Percentiles rank a stretch among this genome's conserved stretches.
Evolutionary conservation across 1,284 basidiomycete species (phyloP).

Genomic region (Ganoderma leucocontextum): DNA sequence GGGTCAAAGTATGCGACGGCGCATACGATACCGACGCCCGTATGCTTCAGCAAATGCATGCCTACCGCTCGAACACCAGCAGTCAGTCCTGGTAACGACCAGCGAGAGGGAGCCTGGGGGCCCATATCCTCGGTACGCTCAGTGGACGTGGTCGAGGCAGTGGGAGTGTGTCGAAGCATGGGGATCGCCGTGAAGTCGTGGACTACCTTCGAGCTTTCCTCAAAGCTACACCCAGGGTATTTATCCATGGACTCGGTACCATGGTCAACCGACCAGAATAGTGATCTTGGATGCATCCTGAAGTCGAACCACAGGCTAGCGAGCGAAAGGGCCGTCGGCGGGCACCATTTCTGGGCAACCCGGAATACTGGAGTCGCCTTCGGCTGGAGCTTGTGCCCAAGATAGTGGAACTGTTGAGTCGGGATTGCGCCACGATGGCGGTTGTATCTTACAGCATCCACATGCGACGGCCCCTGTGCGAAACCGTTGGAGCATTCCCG

Average conservation of each 20-base stretch:
- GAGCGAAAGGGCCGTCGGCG: conserved; percentile 1
- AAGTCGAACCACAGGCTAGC: background rate
- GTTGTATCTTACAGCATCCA: conserved; percentile 3
- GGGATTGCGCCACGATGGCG: conserved; percentile 4
- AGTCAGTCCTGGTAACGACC: conserved; percentile 6
- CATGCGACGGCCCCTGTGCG: conserved; percentile 1
- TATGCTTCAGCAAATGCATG: conserved; percentile 53
- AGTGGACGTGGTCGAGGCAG: conserved; percentile 3
- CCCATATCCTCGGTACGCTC: background rate
- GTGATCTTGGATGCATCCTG: background rate
- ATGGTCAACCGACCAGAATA: background rate
- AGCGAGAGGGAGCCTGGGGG: conserved; percentile 1
- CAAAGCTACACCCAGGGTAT: conserved; percentile 3
- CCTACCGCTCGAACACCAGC: conserved; percentile 29
- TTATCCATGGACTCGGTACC: conserved; percentile 7
- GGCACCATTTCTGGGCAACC: background rate
- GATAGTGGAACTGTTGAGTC: conserved; percentile 10
- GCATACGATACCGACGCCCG: conserved; percentile 58
- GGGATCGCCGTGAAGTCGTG: conserved; percentile 1
- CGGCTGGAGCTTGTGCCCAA: conserved; percentile 6
- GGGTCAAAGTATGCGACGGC: conserved; percentile 65
- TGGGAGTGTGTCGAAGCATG: conserved; percentile 5
- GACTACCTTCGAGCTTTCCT: conserved; percentile 2
- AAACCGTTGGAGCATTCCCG: background rate
- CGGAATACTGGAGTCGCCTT: background rate